Conservation (phyloP, 305 asterid species). For the Plantago rigida region DNA sequence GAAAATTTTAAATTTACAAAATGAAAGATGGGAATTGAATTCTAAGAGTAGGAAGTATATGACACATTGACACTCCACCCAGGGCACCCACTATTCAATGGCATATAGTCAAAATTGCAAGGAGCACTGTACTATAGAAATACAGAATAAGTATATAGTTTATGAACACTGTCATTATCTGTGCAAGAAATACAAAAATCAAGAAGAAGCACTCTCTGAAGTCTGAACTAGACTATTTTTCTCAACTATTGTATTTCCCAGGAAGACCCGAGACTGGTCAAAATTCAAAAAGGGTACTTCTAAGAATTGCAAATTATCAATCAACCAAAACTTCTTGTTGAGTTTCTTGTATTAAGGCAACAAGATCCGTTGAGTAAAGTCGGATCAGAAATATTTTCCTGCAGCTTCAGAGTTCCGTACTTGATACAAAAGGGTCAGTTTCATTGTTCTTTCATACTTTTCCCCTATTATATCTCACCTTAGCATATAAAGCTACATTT, state of each 20-base stretch:
- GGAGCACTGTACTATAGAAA: not conserved
- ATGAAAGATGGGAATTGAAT: too few species aligned
- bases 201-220: not conserved
- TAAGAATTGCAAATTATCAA: constrained; percentile 15
- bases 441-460: constrained; percentile 13
- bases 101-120: not conserved
- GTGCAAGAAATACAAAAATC: not conserved
- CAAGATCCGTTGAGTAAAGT: constrained; percentile 19
- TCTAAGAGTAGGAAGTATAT: too few species aligned
- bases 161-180: not conserved
- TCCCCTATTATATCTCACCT: not conserved
- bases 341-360: constrained; percentile 8
- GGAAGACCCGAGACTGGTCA: constrained; percentile 31
- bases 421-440: constrained; percentile 29
- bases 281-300: constrained; percentile 18
- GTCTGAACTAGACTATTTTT: constrained; percentile 22
- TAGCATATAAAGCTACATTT: constrained; percentile 20
- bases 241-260: constrained; percentile 15
- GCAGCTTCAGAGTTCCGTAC: constrained; percentile 16
- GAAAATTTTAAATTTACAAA: too few species aligned
- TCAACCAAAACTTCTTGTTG: constrained; percentile 17
- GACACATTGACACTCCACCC: too few species aligned
- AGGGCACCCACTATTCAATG: not conserved
- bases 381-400: constrained; percentile 26
- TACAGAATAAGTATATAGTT: too few species aligned